Conservation (phyloP, 768 basidiomycete species). For the Trametes cinnabarina region DNA sequence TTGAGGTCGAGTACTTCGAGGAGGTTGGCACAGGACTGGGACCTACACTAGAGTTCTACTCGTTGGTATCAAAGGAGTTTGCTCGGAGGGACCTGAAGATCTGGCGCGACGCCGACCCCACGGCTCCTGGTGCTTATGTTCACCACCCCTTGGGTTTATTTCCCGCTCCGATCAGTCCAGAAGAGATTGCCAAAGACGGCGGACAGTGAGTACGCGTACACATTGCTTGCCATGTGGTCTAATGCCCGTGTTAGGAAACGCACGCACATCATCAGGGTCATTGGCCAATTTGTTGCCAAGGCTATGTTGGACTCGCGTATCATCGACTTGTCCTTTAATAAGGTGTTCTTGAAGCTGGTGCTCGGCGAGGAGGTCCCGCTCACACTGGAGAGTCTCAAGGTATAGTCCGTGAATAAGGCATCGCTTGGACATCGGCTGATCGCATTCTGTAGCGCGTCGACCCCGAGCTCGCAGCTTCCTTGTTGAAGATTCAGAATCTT, state of each 20-base stretch:
- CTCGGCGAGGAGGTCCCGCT: slow-evolving; percentile 85
- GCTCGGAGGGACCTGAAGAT: slow-evolving; percentile 83
- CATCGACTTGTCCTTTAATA: slow-evolving; percentile 93
- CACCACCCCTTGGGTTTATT: slow-evolving; percentile 83
- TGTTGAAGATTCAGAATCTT: slow-evolving; percentile 74
- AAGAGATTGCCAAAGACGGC: slow-evolving; percentile 68
- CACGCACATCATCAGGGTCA: slow-evolving; percentile 81
- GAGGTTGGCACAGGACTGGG: slow-evolving; percentile 98
- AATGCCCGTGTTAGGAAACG: slow-evolving; percentile 57
- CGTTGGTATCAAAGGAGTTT: slow-evolving; percentile 95
- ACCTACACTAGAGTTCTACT: slow-evolving; percentile 97
- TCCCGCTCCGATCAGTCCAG: slow-evolving; percentile 75
- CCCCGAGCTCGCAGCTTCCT: slow-evolving; percentile 77
- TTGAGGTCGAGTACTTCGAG: slow-evolving; percentile 98
- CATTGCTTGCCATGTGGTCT: not conserved
- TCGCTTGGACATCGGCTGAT: too few relatives aligned
- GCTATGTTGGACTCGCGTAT: slow-evolving; percentile 96
- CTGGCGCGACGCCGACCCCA: slow-evolving; percentile 83
- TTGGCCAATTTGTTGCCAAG: slow-evolving; percentile 96
- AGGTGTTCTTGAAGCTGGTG: slow-evolving; percentile 88
- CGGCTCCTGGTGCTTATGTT: slow-evolving; percentile 66
- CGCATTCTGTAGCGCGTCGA: slow-evolving; percentile 66
- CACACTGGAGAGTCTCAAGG: slow-evolving; percentile 80
- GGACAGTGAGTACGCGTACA: slow-evolving; percentile 56
- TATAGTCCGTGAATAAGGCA: slow-evolving; percentile 26